These are phyloP conservation scores for Trichodelitschia bisporula DNA, from an alignment of 495 filamentous ascomycete genomes.

Conservation along the genomic window DNA sequence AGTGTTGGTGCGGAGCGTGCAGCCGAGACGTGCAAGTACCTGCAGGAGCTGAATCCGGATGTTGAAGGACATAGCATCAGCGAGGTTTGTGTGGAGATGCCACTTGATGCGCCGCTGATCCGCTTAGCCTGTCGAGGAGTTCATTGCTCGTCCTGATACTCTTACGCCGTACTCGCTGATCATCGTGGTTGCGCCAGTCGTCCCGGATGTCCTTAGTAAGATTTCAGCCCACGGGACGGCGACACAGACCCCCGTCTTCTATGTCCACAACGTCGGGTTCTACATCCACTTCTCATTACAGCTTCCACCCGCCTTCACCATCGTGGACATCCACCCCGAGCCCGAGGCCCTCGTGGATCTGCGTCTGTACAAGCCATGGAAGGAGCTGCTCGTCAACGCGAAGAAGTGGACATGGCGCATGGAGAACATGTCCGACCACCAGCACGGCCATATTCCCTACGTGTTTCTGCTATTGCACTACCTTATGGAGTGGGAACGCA, in stretches of 20 bases:
- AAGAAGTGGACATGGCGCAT: conserved; percentile 36
- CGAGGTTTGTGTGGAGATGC: conserved; percentile 13
- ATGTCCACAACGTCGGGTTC: conserved; percentile 71
- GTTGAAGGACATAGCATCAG: conserved; percentile 41
- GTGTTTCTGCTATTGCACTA: conserved; percentile 65
- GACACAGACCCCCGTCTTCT: conserved; percentile 49
- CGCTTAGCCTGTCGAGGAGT: conserved; percentile 18
- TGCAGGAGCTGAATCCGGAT: conserved; percentile 90
- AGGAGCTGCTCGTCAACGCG: conserved; percentile 45
- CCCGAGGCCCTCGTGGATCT: conserved; percentile 66
- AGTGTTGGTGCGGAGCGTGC: conserved; percentile 62
- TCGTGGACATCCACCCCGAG: conserved; percentile 92
- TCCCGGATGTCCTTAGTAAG: conserved; percentile 24
- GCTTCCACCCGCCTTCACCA: conserved; percentile 58
- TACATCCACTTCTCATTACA: conserved; percentile 60
- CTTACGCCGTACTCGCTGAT: conserved; percentile 42
- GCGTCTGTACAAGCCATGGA: conserved; percentile 68
- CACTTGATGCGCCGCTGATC: no score
- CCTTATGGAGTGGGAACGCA: conserved; percentile 56
- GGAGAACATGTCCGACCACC: conserved; percentile 45
- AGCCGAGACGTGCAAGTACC: conserved; percentile 43
- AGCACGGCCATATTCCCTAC: conserved; percentile 88
- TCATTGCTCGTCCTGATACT: conserved; percentile 16
- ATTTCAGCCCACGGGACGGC: conserved; percentile 31
- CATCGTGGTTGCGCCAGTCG: conserved; percentile 46